Percentiles rank a stretch among this genome's conserved stretches.
These are phyloP conservation scores for Myriosclerotinia curreyana DNA, from an alignment of 2,329 filamentous ascomycete species.

Conservation along the genomic window DNA sequence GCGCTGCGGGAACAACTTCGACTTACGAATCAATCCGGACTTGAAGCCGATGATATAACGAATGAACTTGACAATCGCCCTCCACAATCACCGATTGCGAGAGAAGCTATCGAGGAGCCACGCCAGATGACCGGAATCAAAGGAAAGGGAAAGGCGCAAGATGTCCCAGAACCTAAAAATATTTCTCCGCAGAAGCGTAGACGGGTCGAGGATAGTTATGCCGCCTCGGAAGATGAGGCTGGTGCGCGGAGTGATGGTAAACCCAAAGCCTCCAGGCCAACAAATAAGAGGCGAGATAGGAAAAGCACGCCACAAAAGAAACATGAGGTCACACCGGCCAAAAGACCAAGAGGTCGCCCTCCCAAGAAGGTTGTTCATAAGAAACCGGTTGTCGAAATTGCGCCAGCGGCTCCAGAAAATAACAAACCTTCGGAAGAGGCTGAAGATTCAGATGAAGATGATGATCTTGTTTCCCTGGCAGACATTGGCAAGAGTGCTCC, in stretches of 20 bases:
- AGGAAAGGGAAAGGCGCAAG: constrained; percentile 1
- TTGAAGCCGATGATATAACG: constrained; percentile 3
- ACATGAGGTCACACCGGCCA: constrained; percentile 12
- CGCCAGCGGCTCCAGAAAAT: not conserved
- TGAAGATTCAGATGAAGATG: not conserved
- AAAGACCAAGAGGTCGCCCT: constrained; percentile 20
- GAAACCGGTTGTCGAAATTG: not conserved
- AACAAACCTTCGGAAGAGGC: not conserved
- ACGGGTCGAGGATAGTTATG: not conserved
- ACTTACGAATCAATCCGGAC: not conserved
- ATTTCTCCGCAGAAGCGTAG: constrained; percentile 11
- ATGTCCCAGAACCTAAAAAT: not conserved
- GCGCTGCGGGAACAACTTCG: not conserved
- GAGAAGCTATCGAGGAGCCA: not conserved
- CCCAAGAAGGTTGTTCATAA: not conserved
- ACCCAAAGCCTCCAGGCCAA: not conserved
- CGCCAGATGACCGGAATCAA: not conserved
- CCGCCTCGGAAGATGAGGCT: not conserved
- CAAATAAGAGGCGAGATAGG: not conserved
- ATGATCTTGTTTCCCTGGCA: not conserved
- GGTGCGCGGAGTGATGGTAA: not conserved
- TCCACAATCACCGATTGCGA: not conserved
- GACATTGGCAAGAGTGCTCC: not conserved
- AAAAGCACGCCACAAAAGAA: not conserved
- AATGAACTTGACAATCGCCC: constrained; percentile 1